These are phyloP conservation scores for Colletotrichum tabaci DNA, from an alignment of 2,329 filamentous ascomycete species.

Conservation along the genomic window DNA sequence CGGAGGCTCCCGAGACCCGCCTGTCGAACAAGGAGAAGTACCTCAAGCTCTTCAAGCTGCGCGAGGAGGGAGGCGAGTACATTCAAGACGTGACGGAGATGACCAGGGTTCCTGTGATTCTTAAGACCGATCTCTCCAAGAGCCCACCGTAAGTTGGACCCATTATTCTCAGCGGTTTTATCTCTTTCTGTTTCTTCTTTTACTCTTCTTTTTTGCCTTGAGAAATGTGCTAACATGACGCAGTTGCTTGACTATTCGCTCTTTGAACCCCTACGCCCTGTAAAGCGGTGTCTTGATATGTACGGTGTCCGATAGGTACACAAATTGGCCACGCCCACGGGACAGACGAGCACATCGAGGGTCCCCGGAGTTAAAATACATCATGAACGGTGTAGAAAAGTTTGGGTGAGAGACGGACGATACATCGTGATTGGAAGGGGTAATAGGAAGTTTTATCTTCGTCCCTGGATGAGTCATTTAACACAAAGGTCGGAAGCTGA, in stretches of 20 bases:
- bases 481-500: constrained; percentile 25
- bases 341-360: not conserved
- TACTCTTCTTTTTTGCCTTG: not conserved
- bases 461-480: constrained; percentile 41
- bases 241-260: constrained; percentile 87
- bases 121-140: constrained; percentile 98
- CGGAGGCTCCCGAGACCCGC: constrained; percentile 83
- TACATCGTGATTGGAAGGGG: constrained; percentile 22
- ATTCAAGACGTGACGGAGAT: constrained; percentile 99
- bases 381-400: constrained; percentile 35
- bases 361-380: constrained; percentile 3
- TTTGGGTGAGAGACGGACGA: constrained; percentile 37
- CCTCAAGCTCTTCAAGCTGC: constrained; percentile 87
- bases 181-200: too few species aligned
- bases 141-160: constrained; percentile 91
- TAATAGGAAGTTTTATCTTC: constrained; percentile 39
- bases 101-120: constrained; percentile 95
- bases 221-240: constrained; percentile 54
- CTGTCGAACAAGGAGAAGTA: constrained; percentile 97
- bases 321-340: constrained; percentile 4
- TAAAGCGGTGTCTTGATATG: constrained; percentile 49
- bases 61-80: constrained; percentile 94
- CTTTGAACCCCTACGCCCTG: constrained; percentile 83
- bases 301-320: constrained; percentile 11
- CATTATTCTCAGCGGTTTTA: not conserved